phyloP scores from a whole-genome alignment of 2,329 filamentous ascomycete species.

The Curvularia sp. region DNA sequence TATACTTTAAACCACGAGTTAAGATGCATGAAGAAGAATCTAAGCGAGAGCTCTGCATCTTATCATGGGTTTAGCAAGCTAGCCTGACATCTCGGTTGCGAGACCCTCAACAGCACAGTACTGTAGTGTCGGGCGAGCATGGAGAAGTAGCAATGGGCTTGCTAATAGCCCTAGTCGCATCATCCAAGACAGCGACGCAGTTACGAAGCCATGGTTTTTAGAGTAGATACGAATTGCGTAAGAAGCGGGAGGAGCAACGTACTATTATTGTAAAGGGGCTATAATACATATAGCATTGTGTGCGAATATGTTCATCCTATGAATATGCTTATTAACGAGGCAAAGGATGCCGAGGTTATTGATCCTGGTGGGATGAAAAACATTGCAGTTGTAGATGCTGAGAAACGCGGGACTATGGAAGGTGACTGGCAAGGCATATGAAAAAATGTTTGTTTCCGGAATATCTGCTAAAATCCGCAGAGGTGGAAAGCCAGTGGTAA shows the following conservation, averaged over 20 bases:
- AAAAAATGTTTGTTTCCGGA: constrained; percentile 8
- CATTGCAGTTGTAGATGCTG: constrained; percentile 48
- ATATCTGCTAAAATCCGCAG: no score
- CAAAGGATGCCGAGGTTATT: constrained; percentile 47
- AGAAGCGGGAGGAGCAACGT: neutral
- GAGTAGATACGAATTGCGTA: neutral
- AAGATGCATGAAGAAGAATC: constrained; percentile 6
- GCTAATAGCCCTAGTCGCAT: neutral
- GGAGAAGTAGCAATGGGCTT: neutral
- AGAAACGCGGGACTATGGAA: constrained; percentile 44
- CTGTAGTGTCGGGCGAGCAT: neutral
- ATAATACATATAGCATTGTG: constrained; percentile 25
- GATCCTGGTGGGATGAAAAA: constrained; percentile 51
- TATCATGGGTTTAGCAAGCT: neutral
- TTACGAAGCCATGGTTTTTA: neutral
- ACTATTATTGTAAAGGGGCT: neutral
- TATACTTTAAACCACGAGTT: constrained; percentile 19
- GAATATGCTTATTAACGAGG: constrained; percentile 49
- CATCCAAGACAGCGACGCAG: neutral
- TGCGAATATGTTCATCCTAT: constrained; percentile 30
- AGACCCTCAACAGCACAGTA: constrained; percentile 10
- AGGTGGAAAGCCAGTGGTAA: neutral
- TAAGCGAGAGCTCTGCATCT: neutral
- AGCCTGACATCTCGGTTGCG: constrained; percentile 5
- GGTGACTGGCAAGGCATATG: constrained; percentile 34